Evolutionary conservation across 1,284 basidiomycete species (phyloP), one percentile per base, ranked within the genome.

Genomic region (Melampsora occidentalis): DNA sequence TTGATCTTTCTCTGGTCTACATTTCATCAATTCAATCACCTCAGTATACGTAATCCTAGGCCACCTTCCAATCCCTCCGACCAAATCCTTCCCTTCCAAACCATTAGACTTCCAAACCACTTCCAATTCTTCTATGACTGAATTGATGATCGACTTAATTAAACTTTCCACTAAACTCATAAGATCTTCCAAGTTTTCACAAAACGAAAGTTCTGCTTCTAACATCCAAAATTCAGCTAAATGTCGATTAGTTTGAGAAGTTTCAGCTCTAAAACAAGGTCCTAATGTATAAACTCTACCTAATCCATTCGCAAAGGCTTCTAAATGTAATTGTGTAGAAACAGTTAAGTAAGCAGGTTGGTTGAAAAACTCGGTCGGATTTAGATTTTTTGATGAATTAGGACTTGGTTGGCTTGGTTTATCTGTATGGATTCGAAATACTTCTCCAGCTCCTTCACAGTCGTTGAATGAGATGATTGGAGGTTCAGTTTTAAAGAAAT

Each of bases 221-320:
- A 97, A 87, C 96, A 99, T 99, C 92, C 93, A 97, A 83, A 99
- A 99, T 82, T 99, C 97, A 66, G 93, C 89, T 7, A 99, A 87
- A 83, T 99, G 96, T n/a, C 96, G 87, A 67, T 88, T 89, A 1
- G 96, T 98, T 80, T 90, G 87, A 4, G 90, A 91, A 7, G 89
- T 88, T 81, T 99, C 96, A 22, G 96, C 96, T 25, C 96, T 90
- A 84, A 99, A 99, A 77, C 90, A 90, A 0, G 96, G 95, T 0
- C 91, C 90, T 28, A 97, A 87, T 0, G 94, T 94, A 85, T 94
- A 99, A 0, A 93, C 91, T 35, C 94, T 88, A 0, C 89, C 87
- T 18, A 97, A 84, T 0, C 92, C 88, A 9, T 89, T 87, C 2
- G 92, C 88, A 66, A 95, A 86, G 1, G 93, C 91, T 83, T 99